Percentiles rank a stretch among this genome's conserved stretches.
These are phyloP conservation scores for Moesziomyces globuligerus DNA, from an alignment of 1,284 basidiomycete genomes.

Conservation along the genomic window DNA sequence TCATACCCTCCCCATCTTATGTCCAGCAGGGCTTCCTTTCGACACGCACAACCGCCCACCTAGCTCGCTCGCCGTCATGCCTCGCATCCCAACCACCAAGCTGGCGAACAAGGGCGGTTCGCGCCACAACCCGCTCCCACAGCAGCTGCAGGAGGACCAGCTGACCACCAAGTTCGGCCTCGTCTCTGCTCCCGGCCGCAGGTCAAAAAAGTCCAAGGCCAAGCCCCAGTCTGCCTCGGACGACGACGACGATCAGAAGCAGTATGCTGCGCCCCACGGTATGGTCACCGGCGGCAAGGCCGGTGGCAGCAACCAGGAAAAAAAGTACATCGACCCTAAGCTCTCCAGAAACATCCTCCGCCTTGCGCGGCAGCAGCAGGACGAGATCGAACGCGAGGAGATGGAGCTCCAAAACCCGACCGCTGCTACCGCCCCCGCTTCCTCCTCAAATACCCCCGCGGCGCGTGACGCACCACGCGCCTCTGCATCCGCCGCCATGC, in stretches of 20 bases:
- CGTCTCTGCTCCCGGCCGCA: conserved; percentile 48
- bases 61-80: conserved; percentile 28
- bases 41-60: not conserved
- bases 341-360: conserved; percentile 89
- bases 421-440: conserved; percentile 16
- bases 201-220: conserved; percentile 29
- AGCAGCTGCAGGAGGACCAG: conserved; percentile 52
- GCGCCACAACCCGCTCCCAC: conserved; percentile 52
- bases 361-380: conserved; percentile 90
- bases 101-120: conserved; percentile 31
- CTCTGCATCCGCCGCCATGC: conserved; percentile 64
- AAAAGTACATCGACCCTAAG: conserved; percentile 70
- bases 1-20: not conserved
- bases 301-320: conserved; percentile 37
- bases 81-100: conserved; percentile 44
- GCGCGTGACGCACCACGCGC: conserved; percentile 61
- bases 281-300: conserved; percentile 57
- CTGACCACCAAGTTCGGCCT: conserved; percentile 50
- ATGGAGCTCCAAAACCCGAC: conserved; percentile 44
- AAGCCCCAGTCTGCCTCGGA: conserved; percentile 25
- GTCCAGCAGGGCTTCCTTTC: not conserved
- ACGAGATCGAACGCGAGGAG: conserved; percentile 73
- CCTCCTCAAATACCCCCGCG: conserved; percentile 60
- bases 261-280: conserved; percentile 35
- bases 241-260: conserved; percentile 31